Evolutionary conservation across 2,329 filamentous ascomycete genomes (phyloP).

Genomic region (Pyricularia sp.): DNA sequence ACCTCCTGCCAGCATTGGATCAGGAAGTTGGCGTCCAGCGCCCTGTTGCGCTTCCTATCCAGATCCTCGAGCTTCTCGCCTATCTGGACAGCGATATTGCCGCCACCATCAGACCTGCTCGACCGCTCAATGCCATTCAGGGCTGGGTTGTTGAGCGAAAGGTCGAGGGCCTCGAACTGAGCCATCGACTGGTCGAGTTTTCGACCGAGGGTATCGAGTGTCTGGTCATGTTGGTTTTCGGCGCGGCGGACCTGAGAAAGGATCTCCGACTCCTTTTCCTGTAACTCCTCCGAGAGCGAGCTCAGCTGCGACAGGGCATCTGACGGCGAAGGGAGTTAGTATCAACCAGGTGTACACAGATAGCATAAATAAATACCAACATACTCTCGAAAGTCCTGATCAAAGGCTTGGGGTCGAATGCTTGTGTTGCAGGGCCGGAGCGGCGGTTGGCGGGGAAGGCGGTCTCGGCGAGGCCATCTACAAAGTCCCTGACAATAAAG

Average conservation of each 20-base stretch:
- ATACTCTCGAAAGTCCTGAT: conserved; percentile 87
- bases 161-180: conserved; percentile 84
- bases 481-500: conserved; percentile 97
- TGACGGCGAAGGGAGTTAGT: conserved; percentile 18
- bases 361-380: conserved; percentile 8
- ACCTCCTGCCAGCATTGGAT: conserved; percentile 97
- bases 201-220: conserved; percentile 74
- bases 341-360: neutral
- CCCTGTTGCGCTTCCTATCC: conserved; percentile 81
- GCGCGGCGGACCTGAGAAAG: conserved; percentile 83
- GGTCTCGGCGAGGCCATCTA: conserved; percentile 83
- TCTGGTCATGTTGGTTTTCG: conserved; percentile 85
- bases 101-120: conserved; percentile 50
- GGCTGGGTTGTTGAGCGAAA: conserved; percentile 60
- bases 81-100: conserved; percentile 88
- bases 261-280: conserved; percentile 83
- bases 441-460: conserved; percentile 72
- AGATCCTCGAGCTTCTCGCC: conserved; percentile 90
- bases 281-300: conserved; percentile 70
- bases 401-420: conserved; percentile 91
- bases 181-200: conserved; percentile 90
- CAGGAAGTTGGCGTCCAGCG: conserved; percentile 87
- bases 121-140: conserved; percentile 29
- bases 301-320: conserved; percentile 60
- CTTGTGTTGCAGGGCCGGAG: conserved; percentile 54